A percentile compares a stretch with the other conserved stretches of the same genome.
These are phyloP conservation scores for Calocera cornea DNA, from an alignment of 768 basidiomycete genomes.

Conservation along the genomic window DNA sequence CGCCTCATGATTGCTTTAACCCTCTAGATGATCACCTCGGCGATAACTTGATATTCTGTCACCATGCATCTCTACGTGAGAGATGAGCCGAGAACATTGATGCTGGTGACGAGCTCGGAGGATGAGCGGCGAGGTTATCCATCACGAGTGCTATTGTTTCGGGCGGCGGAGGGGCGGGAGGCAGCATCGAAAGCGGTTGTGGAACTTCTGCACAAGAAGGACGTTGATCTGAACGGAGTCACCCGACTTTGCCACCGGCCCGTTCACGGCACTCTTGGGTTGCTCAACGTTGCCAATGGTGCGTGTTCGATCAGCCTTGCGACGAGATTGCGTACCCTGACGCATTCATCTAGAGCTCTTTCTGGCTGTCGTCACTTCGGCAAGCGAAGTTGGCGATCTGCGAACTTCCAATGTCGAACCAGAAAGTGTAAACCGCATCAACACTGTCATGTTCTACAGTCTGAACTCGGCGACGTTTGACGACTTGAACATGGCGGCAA, in stretches of 20 bases:
- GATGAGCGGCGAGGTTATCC: slow-evolving; percentile 52
- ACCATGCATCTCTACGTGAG: slow-evolving; percentile 63
- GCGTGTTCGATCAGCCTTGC: slow-evolving; percentile 15
- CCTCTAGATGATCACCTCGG: background rate
- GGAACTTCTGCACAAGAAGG: slow-evolving; percentile 63
- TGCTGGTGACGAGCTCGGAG: slow-evolving; percentile 55
- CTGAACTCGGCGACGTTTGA: slow-evolving; percentile 79
- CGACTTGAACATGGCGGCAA: slow-evolving; percentile 37
- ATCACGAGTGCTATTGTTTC: slow-evolving; percentile 54
- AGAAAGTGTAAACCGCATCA: slow-evolving; percentile 67
- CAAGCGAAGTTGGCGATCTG: slow-evolving; percentile 61
- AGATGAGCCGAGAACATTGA: slow-evolving; percentile 53
- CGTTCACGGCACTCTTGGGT: slow-evolving; percentile 71
- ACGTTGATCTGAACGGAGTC: slow-evolving; percentile 52
- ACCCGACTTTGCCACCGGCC: slow-evolving; percentile 55
- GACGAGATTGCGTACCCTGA: background rate
- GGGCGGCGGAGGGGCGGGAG: slow-evolving; percentile 35
- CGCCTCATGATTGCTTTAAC: background rate
- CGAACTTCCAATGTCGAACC: slow-evolving; percentile 41
- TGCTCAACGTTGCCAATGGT: slow-evolving; percentile 42
- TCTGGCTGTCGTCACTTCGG: slow-evolving; percentile 64
- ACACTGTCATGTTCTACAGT: slow-evolving; percentile 81
- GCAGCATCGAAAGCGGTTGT: slow-evolving; percentile 57
- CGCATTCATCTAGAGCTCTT: slow-evolving; percentile 54
- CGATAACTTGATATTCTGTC: background rate